Conservation (phyloP, 2,329 filamentous ascomycete genomes). For the Periconia digitata region DNA sequence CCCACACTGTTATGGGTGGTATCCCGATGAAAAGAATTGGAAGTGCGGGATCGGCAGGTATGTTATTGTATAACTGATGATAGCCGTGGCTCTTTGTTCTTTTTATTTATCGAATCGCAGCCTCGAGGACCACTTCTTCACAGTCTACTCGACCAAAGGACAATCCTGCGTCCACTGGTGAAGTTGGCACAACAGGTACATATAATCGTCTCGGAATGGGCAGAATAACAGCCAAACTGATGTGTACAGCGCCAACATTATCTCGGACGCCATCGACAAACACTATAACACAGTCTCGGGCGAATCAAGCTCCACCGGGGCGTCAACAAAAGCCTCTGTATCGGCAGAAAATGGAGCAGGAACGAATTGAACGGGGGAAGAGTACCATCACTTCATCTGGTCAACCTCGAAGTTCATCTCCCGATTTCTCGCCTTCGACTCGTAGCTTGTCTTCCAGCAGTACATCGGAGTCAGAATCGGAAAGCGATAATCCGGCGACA, state of each 20-base stretch:
- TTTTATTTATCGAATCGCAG: constrained; percentile 10
- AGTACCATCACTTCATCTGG: background rate
- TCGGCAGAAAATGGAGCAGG: background rate
- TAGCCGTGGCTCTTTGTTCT: background rate
- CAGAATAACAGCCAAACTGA: background rate
- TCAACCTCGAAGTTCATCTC: constrained; percentile 10
- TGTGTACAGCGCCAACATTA: constrained; percentile 30
- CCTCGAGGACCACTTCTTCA: constrained; percentile 53
- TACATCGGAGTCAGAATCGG: constrained; percentile 37
- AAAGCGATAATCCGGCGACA: constrained; percentile 39
- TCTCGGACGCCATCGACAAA: constrained; percentile 53
- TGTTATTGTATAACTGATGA: constrained; percentile 1
- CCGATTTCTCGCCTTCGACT: constrained; percentile 22
- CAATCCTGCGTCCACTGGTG: constrained; percentile 55
- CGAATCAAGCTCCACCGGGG: constrained; percentile 23
- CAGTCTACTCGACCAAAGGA: constrained; percentile 61
- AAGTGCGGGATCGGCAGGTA: constrained; percentile 49
- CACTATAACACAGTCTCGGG: constrained; percentile 48
- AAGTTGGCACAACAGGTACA: constrained; percentile 47
- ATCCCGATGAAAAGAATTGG: constrained; percentile 55
- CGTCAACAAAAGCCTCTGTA: constrained; percentile 26
- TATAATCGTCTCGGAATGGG: background rate
- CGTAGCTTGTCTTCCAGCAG: constrained; percentile 31
- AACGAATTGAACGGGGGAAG: constrained; percentile 2
- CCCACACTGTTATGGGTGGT: constrained; percentile 46